Evolutionary conservation across 345 rosid species (phyloP).

Genomic region (Populus tremula): DNA sequence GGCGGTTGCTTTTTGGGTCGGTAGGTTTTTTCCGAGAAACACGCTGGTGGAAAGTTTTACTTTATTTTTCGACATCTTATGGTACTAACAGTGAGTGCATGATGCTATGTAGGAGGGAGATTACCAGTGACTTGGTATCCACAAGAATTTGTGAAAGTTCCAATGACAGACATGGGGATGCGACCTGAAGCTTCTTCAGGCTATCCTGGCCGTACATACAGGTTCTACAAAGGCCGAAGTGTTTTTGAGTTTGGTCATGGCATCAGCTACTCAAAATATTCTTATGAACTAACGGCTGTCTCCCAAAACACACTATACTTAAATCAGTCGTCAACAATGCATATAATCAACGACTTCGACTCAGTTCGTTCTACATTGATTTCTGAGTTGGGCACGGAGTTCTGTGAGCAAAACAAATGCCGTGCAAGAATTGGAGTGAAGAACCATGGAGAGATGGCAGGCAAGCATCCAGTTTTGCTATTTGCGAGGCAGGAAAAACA

Average conservation of each 20-base stretch:
- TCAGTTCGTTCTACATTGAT: conserved; percentile 31
- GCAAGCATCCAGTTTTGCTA: conserved; percentile 70
- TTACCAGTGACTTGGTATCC: conserved; percentile 90
- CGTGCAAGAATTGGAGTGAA: conserved; percentile 40
- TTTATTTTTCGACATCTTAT: not conserved
- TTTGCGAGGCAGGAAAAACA: conserved; percentile 47
- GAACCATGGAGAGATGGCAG: conserved; percentile 59
- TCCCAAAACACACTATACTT: conserved; percentile 33
- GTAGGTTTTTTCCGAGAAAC: too few species aligned
- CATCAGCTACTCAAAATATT: conserved; percentile 64
- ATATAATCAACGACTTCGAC: conserved; percentile 13
- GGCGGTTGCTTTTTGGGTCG: too few species aligned
- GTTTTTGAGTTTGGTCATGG: conserved; percentile 72
- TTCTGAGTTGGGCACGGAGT: conserved; percentile 43
- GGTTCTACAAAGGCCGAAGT: conserved; percentile 55
- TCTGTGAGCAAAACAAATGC: conserved; percentile 45
- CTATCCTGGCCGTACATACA: conserved; percentile 80
- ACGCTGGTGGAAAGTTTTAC: not conserved
- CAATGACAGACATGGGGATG: conserved; percentile 87
- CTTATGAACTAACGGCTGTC: conserved; percentile 41
- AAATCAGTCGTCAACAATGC: conserved; percentile 33
- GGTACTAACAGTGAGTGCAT: not conserved
- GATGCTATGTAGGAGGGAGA: conserved; percentile 61
- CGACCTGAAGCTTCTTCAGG: conserved; percentile 49
- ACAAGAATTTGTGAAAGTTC: conserved; percentile 47